Conservation (phyloP, 179 eudicot species). For the Pouteria campechiana region DNA sequence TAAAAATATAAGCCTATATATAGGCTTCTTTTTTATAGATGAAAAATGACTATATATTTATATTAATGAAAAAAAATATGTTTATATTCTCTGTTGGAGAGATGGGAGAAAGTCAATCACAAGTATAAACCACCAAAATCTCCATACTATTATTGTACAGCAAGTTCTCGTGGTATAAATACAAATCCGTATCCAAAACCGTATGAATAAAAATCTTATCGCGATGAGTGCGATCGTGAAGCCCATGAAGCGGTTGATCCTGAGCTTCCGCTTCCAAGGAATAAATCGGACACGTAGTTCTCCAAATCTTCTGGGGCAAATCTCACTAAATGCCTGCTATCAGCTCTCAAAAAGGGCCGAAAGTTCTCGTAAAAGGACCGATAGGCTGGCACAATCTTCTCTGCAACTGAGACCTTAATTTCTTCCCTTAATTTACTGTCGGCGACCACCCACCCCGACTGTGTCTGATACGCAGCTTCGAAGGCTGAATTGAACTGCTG, state of each 20-base stretch:
- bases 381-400: conserved; percentile 29
- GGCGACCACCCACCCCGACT: conserved; percentile 44
- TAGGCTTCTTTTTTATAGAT: no score
- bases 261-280: conserved; percentile 7
- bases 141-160: no score
- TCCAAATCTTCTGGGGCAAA: conserved; percentile 67
- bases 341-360: no score
- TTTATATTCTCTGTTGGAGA: no score
- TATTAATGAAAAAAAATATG: no score
- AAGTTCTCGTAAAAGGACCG: conserved; percentile 32
- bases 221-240: background rate
- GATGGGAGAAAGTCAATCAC: no score
- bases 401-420: conserved; percentile 35
- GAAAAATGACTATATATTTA: no score
- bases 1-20: no score
- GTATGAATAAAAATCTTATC: no score
- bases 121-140: no score
- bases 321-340: conserved; percentile 25
- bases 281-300: conserved; percentile 49
- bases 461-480: conserved; percentile 40
- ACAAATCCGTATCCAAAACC: no score
- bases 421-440: conserved; percentile 47
- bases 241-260: conserved; percentile 4
- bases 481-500: conserved; percentile 37
- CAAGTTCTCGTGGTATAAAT: no score